Base-by-base conservation (phyloP, 352 stramenopile species). In the Pythium angustatum region DNA sequence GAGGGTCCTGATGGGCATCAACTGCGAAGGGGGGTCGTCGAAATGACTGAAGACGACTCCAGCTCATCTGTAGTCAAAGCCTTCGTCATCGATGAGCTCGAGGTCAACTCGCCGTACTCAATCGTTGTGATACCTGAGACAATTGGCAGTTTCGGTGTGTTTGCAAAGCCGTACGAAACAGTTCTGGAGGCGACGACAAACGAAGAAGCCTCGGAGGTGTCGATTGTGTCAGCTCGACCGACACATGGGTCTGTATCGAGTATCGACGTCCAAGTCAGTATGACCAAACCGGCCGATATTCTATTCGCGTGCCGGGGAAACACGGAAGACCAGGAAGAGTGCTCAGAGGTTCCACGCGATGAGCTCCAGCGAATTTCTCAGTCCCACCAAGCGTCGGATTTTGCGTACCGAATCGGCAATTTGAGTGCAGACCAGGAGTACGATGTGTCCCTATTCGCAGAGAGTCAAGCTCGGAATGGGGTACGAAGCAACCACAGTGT, bases 51-150 rank as follows among this genome's bases (percentile, higher is more conserved):
- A 36, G 22, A 10, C 27, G 26, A 40, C 11, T 40, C 38, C 5
- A 50, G 26, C 19, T 26, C 3, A 10, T 21, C 59, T n/a, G 30
- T 31, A 17, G 31, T 38, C 15, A 44, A 36, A 14, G 22, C 53
- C 21, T 62, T 60, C 60, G 7, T 40, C 15, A 50, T 94, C 48
- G 57, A 63, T 3, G 76, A 61, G 8, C 71, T 93, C 2, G 34
- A 59, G 3, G 83, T 89, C 27, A 68, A 72, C 28, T 81, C 81
- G 0, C 38, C 66, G 15, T 92, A 93, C 53, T 64, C 64, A 17
- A 64, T 95, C 40, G 68, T 71, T 26, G 34, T 95, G 11, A 64
- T 95, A 30, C 69, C 84, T 2, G 84, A 95, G 33, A 93, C 86
- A 0, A 71, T 71, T 19, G 61, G 57, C 5, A 95, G 86, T 44